phyloP scores from a whole-genome alignment of 1,139 yeast genomes.

The Diutina pseudorugosa region DNA sequence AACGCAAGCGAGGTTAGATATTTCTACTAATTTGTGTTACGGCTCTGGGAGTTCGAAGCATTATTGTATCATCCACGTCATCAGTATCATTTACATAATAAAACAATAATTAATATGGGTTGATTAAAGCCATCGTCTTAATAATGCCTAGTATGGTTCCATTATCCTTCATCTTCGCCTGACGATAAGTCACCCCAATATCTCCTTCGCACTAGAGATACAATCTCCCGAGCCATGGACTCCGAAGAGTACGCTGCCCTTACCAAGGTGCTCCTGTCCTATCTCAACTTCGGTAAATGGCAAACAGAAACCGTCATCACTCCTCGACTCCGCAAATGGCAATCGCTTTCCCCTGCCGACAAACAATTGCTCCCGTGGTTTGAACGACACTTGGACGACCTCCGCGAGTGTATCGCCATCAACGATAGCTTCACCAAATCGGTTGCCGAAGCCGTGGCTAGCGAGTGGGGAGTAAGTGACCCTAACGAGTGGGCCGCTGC shows the following conservation, averaged over 20 bases:
- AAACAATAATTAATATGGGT: too few species aligned
- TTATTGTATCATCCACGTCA: too few species aligned
- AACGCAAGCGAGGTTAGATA: neutral
- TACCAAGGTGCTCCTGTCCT: constrained; percentile 27
- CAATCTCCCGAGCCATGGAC: too few species aligned
- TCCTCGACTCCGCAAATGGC: constrained; percentile 21
- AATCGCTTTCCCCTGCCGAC: constrained; percentile 27
- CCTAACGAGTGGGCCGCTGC: constrained; percentile 32
- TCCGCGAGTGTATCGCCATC: constrained; percentile 33
- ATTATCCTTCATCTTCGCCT: too few species aligned
- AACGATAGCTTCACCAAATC: constrained; percentile 37
- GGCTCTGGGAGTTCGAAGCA: neutral
- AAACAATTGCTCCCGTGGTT: constrained; percentile 40
- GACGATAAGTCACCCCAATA: too few species aligned
- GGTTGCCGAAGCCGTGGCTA: constrained; percentile 36
- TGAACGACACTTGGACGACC: constrained; percentile 26
- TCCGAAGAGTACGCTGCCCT: constrained; percentile 26
- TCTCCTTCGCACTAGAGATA: too few species aligned
- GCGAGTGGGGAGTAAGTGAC: constrained; percentile 38
- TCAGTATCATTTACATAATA: neutral
- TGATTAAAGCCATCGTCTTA: too few species aligned
- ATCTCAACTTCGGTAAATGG: constrained; percentile 22
- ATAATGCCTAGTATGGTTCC: too few species aligned
- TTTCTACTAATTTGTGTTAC: neutral
- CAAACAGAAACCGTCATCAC: constrained; percentile 23